A percentile compares a stretch with the other conserved stretches of the same genome.
Evolutionary conservation across 2,329 filamentous ascomycete genomes (phyloP).

Genomic region (Huntiella bhutanensis): DNA sequence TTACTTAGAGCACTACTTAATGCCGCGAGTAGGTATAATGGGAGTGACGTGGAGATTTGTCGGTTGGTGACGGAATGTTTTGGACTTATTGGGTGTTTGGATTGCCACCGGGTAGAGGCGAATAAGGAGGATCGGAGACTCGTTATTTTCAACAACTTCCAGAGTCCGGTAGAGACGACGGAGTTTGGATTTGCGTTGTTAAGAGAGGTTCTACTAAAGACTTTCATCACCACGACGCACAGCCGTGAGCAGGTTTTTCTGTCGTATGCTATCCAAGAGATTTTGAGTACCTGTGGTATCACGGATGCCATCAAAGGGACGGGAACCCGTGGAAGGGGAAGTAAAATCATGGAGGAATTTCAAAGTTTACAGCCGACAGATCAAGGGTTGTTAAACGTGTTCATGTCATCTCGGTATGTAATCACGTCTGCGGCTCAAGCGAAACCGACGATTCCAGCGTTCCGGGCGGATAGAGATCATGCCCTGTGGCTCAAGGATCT

Average conservation of each 20-base stretch:
- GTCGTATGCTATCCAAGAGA: conserved; percentile 84
- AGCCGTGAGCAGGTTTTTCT: conserved; percentile 77
- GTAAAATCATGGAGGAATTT: conserved; percentile 56
- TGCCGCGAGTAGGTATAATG: conserved; percentile 63
- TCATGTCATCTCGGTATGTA: conserved; percentile 66
- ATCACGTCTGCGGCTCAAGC: conserved; percentile 43
- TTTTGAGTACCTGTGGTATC: conserved; percentile 62
- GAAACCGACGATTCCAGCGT: conserved; percentile 29
- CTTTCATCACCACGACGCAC: conserved; percentile 80
- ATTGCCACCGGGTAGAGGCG: conserved; percentile 74
- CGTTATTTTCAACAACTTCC: conserved; percentile 74
- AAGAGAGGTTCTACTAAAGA: conserved; percentile 72
- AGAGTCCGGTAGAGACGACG: conserved; percentile 54
- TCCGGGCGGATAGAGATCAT: conserved; percentile 26
- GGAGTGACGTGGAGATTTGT: conserved; percentile 45
- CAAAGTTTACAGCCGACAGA: conserved; percentile 55
- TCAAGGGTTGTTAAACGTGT: conserved; percentile 69
- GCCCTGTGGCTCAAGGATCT: conserved; percentile 65
- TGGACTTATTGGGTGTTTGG: conserved; percentile 76
- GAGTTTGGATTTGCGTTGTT: conserved; percentile 75
- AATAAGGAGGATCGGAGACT: conserved; percentile 64
- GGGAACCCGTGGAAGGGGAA: conserved; percentile 24
- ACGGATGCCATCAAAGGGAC: conserved; percentile 27
- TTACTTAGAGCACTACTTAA: conserved; percentile 68
- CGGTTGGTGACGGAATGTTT: conserved; percentile 63